Evolutionary conservation across 73 alveolate genomes (phyloP).

Genomic region (Paramecium caudatum): DNA sequence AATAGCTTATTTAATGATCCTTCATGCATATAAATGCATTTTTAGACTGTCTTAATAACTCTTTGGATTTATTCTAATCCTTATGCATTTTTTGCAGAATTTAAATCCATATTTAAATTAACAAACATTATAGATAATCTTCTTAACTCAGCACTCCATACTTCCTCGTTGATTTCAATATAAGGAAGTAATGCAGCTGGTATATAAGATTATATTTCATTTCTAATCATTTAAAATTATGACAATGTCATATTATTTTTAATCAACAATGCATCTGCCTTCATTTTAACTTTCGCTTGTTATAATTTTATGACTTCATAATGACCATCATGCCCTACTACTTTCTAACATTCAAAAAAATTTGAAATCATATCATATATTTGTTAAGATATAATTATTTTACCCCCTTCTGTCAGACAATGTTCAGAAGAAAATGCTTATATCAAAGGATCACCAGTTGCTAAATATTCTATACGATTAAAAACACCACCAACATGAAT

Average conservation of each 20-base stretch:
- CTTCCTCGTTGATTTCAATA: conserved; percentile 90
- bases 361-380: conserved; percentile 85
- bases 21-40: conserved; percentile 90
- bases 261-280: conserved; percentile 96
- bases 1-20: conserved; percentile 95
- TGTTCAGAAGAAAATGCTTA: conserved; percentile 95
- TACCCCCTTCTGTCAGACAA: conserved; percentile 94
- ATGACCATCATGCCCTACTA: conserved; percentile 48
- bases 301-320: conserved; percentile 33
- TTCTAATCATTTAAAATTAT: conserved; percentile 81
- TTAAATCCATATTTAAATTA: conserved; percentile 88
- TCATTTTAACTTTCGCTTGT: conserved; percentile 82
- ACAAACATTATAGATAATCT: conserved; percentile 93
- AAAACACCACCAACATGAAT: conserved; percentile 98
- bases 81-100: conserved; percentile 87
- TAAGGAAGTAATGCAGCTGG: conserved; percentile 97
- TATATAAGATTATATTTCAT: conserved; percentile 86
- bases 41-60: conserved; percentile 84
- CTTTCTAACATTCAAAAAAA: conserved; percentile 81
- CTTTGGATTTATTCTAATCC: conserved; percentile 89
- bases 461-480: conserved; percentile 95
- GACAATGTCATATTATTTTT: conserved; percentile 88
- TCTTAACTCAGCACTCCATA: conserved; percentile 93
- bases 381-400: conserved; percentile 90
- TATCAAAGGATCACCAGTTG: conserved; percentile 96